Evolutionary conservation across 176 grass and related monocot species (phyloP).

Genomic region (Cocos nucifera): DNA sequence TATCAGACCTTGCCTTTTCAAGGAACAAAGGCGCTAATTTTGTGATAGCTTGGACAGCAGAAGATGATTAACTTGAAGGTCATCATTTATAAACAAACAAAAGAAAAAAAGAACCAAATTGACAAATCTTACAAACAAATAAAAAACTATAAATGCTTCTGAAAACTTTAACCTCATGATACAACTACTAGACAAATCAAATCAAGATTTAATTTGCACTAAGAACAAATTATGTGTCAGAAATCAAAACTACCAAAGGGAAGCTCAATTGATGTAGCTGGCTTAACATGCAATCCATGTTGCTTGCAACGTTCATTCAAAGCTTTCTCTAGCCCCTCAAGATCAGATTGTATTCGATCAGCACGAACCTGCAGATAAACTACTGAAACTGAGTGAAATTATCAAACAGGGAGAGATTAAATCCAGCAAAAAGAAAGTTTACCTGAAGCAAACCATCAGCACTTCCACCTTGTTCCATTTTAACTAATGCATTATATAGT

Average conservation of each 20-base stretch:
- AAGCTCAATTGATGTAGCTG: conserved; percentile 72
- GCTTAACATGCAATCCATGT: conserved; percentile 68
- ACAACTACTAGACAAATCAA: too few relatives aligned
- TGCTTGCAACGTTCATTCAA: conserved; percentile 88
- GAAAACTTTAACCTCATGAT: too few relatives aligned
- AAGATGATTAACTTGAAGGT: too few relatives aligned
- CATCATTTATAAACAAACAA: too few relatives aligned
- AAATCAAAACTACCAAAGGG: conserved; percentile 58
- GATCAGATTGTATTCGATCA: conserved; percentile 89
- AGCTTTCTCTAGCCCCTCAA: conserved; percentile 93
- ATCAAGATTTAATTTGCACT: too few relatives aligned
- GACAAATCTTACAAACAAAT: too few relatives aligned
- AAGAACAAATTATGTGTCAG: not conserved
- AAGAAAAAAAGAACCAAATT: too few relatives aligned
- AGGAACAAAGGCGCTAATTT: too few relatives aligned
- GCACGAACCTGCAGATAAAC: conserved; percentile 65
- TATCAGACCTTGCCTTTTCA: too few relatives aligned
- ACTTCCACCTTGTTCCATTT: conserved; percentile 98
- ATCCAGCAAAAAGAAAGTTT: conserved; percentile 21
- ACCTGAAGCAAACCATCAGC: conserved; percentile 99
- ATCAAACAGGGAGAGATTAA: not conserved
- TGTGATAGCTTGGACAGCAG: too few relatives aligned
- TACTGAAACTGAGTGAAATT: conserved; percentile 14
- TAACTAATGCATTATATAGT: conserved; percentile 77
- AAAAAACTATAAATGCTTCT: too few relatives aligned